Percentiles rank a stretch among this genome's conserved stretches.
These are phyloP conservation scores for Rhizopogon vinicolor DNA, from an alignment of 768 basidiomycete species.

Conservation along the genomic window DNA sequence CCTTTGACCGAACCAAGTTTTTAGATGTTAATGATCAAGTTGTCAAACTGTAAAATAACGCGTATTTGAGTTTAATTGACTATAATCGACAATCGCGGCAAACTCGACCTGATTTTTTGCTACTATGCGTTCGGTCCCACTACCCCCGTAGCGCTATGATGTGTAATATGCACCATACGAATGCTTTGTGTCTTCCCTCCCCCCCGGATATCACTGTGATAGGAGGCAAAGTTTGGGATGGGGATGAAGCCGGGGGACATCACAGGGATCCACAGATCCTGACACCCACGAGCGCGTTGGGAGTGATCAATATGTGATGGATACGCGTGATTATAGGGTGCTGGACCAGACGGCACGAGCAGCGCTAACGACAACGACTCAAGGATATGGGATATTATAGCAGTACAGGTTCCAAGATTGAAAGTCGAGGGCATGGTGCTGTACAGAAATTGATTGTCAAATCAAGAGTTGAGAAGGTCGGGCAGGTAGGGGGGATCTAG, in stretches of 20 bases:
- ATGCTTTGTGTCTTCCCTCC: not conserved
- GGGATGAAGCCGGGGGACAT: not conserved
- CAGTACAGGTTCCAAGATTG: not conserved
- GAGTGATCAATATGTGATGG: not conserved
- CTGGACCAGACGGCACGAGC: not conserved
- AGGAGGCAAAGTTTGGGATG: not conserved
- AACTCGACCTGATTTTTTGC: not conserved
- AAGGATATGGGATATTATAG: not conserved
- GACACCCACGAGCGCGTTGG: not conserved
- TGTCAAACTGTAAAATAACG: not conserved
- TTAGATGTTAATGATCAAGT: not conserved
- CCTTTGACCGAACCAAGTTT: too few species aligned
- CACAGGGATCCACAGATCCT: constrained; percentile 4
- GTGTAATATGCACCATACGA: not conserved
- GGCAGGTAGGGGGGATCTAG: not conserved
- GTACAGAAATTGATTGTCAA: not conserved
- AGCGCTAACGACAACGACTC: not conserved
- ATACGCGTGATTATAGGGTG: constrained; percentile 2
- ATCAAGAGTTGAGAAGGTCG: too few species aligned
- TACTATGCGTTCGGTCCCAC: too few species aligned
- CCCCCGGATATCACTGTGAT: not conserved
- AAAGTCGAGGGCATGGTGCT: not conserved
- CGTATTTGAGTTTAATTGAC: not conserved
- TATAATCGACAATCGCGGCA: not conserved
- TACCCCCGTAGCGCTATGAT: not conserved